Percentiles rank a stretch among this genome's conserved stretches.
phyloP scores from a whole-genome alignment of 208 protist genomes.

The Trichomonas gallinae region DNA sequence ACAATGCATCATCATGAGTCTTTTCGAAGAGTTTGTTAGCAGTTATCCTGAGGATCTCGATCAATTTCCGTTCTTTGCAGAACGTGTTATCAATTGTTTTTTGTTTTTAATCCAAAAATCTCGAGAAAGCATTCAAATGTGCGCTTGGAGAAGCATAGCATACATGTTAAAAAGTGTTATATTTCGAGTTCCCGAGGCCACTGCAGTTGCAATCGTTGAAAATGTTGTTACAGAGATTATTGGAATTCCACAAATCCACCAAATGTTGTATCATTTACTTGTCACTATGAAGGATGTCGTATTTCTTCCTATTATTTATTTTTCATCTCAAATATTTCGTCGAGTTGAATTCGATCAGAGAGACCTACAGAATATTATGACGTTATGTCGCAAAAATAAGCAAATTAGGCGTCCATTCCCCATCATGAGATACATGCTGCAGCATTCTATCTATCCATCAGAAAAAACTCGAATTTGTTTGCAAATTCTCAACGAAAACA shows the following conservation, averaged over 20 bases:
- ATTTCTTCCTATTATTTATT: neutral
- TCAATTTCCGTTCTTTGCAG: neutral
- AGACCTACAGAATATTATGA: neutral
- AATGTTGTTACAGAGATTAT: neutral
- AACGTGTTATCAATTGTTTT: neutral
- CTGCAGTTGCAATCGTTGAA: neutral
- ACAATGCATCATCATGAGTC: neutral
- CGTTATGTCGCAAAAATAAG: neutral
- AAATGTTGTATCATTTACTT: neutral
- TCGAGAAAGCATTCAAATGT: neutral
- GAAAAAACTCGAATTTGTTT: neutral
- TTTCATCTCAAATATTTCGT: neutral
- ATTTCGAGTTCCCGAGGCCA: neutral
- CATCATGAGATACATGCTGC: neutral
- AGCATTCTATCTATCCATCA: neutral
- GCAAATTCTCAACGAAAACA: neutral
- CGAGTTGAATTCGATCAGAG: neutral
- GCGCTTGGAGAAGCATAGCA: neutral
- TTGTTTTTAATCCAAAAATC: neutral
- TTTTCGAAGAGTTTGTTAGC: neutral
- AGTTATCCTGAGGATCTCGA: neutral
- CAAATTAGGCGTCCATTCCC: neutral
- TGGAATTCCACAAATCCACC: neutral
- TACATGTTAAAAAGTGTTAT: neutral
- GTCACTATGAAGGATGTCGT: neutral